Evolutionary conservation across 1,284 basidiomycete genomes (phyloP).

Genomic region (Tilletiaria anomala): DNA sequence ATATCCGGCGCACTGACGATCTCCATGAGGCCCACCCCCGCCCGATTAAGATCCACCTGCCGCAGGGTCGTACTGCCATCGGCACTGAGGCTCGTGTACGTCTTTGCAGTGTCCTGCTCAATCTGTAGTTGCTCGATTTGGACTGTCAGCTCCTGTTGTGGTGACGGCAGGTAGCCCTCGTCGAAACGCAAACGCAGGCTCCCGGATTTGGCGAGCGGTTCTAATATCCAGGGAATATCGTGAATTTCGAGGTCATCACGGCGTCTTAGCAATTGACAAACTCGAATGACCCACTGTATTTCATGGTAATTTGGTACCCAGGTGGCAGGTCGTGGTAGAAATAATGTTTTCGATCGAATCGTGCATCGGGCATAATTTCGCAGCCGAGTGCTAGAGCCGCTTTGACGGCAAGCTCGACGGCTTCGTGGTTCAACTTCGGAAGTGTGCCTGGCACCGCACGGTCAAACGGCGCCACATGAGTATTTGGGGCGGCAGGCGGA

Average conservation of each 20-base stretch:
- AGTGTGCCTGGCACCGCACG: constrained; percentile 84
- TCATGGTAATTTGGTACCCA: constrained; percentile 94
- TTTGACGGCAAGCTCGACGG: constrained; percentile 64
- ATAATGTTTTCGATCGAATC: constrained; percentile 81
- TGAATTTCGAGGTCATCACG: no score
- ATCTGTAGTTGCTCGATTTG: constrained; percentile 86
- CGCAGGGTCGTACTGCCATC: not conserved
- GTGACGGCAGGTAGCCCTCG: constrained; percentile 32
- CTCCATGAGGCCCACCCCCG: constrained; percentile 80
- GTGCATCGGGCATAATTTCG: constrained; percentile 42
- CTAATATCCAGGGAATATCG: constrained; percentile 32
- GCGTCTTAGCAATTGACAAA: not conserved
- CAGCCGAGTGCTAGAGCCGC: constrained; percentile 70
- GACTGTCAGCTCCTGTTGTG: constrained; percentile 46
- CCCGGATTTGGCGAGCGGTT: constrained; percentile 65
- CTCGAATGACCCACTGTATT: constrained; percentile 55
- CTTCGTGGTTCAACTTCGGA: constrained; percentile 67
- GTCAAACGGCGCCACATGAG: constrained; percentile 66
- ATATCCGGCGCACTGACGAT: constrained; percentile 92
- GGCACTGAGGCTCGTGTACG: not conserved
- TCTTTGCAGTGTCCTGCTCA: constrained; percentile 58
- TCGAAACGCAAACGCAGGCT: constrained; percentile 45
- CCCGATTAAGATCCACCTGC: constrained; percentile 78
- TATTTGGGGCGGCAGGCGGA: constrained; percentile 49
- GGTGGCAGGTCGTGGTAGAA: constrained; percentile 89